Base-by-base conservation (phyloP, 257 asterid genomes). In the Lithospermum erythrorhizon region DNA sequence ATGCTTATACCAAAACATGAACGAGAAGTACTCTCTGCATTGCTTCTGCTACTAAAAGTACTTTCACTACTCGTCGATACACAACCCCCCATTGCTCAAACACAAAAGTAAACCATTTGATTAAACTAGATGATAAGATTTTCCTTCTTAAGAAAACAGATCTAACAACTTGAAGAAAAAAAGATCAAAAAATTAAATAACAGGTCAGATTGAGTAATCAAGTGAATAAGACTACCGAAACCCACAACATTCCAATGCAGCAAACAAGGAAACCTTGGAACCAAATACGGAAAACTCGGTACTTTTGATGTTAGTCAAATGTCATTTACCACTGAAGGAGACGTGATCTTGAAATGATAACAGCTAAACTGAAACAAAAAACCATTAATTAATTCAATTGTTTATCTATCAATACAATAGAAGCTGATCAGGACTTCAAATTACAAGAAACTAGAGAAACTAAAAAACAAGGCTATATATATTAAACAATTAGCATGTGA, bases 31-130 rank as follows among this genome's bases (percentile, higher is more conserved):
- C 74, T 78, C 74, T 91, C 98, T 21, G 87, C 95, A 66, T 84
- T 78, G 68, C 94, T 87, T 75, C 72, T 68, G 68, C 79, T 80
- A 69, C 95, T 87, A 82, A 87, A 81, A 78, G 72, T 78, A 74
- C 94, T 82, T 61, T 54, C 91, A 65, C 85, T 83, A 69, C 90
- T 85, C 48, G 78, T 61, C 6, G 98, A 91, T 61, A 86, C 89
- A 74, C 95, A 89, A 76, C 97, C 83, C 65, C 98, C 98, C 97
- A 91, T 91, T 63, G 69, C 73, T 85, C 82, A 86, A 65, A 64
- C 68, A 71, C 57, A 56, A 75, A 75, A 74, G 71, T 56, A 60
- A 65, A 79, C 60, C 96, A 84, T 84, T 76, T 53, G 66, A 55
- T 41, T 66, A 63, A 64, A 63, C 61, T 47, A 62, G 52, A 58